A percentile compares a stretch with the other conserved stretches of the same genome.
Conservation (phyloP, 768 basidiomycete species). For the Boletus rubroflammeus region DNA sequence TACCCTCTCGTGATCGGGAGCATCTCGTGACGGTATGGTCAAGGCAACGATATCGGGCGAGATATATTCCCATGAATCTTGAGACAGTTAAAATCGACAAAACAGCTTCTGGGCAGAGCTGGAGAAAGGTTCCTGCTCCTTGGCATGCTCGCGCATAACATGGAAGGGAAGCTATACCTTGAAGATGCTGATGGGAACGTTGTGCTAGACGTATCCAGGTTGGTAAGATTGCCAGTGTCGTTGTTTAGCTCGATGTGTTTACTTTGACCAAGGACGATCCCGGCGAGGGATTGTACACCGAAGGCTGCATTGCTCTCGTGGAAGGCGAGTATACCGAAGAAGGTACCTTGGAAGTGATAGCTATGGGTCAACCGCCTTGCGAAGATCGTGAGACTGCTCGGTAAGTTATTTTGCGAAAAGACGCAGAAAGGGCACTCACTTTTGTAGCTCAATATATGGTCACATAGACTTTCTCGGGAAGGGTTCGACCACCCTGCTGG, state of each 20-base stretch:
- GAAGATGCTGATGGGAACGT: conserved; percentile 94
- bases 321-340: conserved; percentile 98
- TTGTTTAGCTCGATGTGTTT: conserved; percentile 7
- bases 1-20: conserved; percentile 84
- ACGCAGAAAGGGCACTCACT: conserved; percentile 6
- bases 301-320: conserved; percentile 91
- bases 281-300: conserved; percentile 93
- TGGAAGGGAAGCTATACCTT: conserved; percentile 85
- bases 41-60: conserved; percentile 9
- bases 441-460: conserved; percentile 80
- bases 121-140: conserved; percentile 89
- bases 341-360: conserved; percentile 81
- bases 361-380: conserved; percentile 96
- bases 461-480: conserved; percentile 98
- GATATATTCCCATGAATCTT: conserved; percentile 17
- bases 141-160: conserved; percentile 86
- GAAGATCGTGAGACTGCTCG: conserved; percentile 82
- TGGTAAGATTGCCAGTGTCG: conserved; percentile 43
- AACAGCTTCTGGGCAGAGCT: conserved; percentile 88
- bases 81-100: conserved; percentile 84
- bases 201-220: conserved; percentile 80
- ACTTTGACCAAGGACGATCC: conserved; percentile 63
- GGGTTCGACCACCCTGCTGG: conserved; percentile 82
- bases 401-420: conserved; percentile 37
- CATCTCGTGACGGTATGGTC: conserved; percentile 78